Percentiles rank a stretch among this genome's conserved stretches.
phyloP scores from a whole-genome alignment of 192 early-diverging fungal genomes.

The Allomyces macrogynus region DNA sequence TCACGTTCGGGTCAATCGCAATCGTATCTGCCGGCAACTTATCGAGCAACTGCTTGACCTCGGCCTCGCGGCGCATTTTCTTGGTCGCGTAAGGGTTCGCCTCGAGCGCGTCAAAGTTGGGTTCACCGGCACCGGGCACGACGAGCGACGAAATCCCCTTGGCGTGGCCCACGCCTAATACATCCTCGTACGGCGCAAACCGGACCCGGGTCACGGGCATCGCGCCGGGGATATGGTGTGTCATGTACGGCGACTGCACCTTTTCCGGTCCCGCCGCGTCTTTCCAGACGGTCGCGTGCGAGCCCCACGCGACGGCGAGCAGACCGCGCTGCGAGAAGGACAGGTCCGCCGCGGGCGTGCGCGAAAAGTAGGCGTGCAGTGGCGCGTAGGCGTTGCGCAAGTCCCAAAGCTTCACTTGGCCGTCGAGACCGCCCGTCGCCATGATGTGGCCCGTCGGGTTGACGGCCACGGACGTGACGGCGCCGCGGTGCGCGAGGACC shows the following conservation, averaged over 20 bases:
- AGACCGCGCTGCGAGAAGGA: slow-evolving; percentile 69
- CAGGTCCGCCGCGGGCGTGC: slow-evolving; percentile 47
- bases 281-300: slow-evolving; percentile 73
- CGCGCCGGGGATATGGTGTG: slow-evolving; percentile 34
- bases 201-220: slow-evolving; percentile 26
- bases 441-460: slow-evolving; percentile 60
- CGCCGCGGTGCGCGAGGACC: slow-evolving; percentile 79
- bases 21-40: slow-evolving; percentile 32
- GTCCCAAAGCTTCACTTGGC: slow-evolving; percentile 82
- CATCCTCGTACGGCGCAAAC: slow-evolving; percentile 95
- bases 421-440: slow-evolving; percentile 81
- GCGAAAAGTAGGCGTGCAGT: slow-evolving; percentile 61
- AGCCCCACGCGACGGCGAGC: slow-evolving; percentile 60
- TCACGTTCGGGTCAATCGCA: slow-evolving; percentile 15
- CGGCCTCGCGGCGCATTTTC: slow-evolving; percentile 68
- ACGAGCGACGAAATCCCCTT: slow-evolving; percentile 58
- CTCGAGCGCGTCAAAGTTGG: slow-evolving; percentile 85
- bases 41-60: slow-evolving; percentile 71
- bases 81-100: slow-evolving; percentile 82
- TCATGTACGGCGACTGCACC: slow-evolving; percentile 73
- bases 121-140: slow-evolving; percentile 84
- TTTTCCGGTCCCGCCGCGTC: slow-evolving; percentile 48
- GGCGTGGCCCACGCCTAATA: slow-evolving; percentile 64
- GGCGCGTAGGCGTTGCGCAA: slow-evolving; percentile 51
- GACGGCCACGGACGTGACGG: slow-evolving; percentile 65